phyloP scores from a whole-genome alignment of 345 rosid species.

The Melaleuca quinquenervia region DNA sequence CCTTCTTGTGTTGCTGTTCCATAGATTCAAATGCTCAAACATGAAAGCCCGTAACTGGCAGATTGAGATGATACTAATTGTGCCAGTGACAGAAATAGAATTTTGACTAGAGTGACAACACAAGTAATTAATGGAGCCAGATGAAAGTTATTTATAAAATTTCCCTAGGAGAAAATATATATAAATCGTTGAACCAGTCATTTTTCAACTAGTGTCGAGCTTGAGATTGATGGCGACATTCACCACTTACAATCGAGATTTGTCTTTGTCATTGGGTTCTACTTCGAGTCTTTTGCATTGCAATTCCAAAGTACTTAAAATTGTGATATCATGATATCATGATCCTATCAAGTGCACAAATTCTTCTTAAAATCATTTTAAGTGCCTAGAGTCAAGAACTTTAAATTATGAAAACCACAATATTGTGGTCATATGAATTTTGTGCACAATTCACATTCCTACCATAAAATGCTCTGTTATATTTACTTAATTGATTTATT shows the following conservation, averaged over 20 bases:
- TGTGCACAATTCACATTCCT: neutral
- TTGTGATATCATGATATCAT: neutral
- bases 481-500: neutral
- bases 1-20: neutral
- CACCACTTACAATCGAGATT: neutral
- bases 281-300: neutral
- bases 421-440: neutral
- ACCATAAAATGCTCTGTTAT: neutral
- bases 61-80: no score
- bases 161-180: neutral
- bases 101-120: neutral
- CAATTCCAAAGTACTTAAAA: neutral
- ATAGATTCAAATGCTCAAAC: neutral
- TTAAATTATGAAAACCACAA: neutral
- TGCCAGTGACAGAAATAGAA: neutral
- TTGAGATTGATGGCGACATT: neutral
- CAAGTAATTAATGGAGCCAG: neutral
- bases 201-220: neutral
- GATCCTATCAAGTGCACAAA: neutral
- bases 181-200: neutral
- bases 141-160: neutral
- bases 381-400: neutral
- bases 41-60: neutral
- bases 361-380: neutral
- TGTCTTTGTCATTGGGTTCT: accelerated